Conservation (phyloP, 2,329 filamentous ascomycete species). For the Microdochium paspali region DNA sequence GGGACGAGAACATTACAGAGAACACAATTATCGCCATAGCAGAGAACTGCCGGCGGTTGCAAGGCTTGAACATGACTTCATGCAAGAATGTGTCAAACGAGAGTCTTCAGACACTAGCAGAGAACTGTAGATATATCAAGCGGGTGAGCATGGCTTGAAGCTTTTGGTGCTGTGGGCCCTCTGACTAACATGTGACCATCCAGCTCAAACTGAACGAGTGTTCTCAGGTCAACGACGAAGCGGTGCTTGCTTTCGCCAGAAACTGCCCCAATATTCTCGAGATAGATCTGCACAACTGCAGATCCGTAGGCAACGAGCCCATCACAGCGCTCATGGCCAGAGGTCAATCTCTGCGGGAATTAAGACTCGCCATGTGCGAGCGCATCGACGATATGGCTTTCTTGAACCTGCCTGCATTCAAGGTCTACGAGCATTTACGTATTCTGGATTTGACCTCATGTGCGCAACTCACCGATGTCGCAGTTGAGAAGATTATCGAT, state of each 20-base stretch:
- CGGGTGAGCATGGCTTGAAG: slow-evolving; percentile 43
- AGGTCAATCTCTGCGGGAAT: slow-evolving; percentile 76
- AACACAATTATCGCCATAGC: slow-evolving; percentile 51
- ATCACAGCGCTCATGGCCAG: slow-evolving; percentile 72
- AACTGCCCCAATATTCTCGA: slow-evolving; percentile 91
- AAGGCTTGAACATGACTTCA: slow-evolving; percentile 86
- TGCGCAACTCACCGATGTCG: slow-evolving; percentile 70
- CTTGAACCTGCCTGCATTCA: slow-evolving; percentile 59
- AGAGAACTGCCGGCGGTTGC: slow-evolving; percentile 71
- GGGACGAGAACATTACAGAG: slow-evolving; percentile 50
- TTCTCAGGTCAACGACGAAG: slow-evolving; percentile 69
- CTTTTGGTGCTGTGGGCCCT: slow-evolving; percentile 3
- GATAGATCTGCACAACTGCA: slow-evolving; percentile 87
- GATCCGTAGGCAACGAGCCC: slow-evolving; percentile 70
- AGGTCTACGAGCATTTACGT: slow-evolving; percentile 75
- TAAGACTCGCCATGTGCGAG: slow-evolving; percentile 78
- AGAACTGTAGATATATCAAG: slow-evolving; percentile 80
- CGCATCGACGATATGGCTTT: slow-evolving; percentile 85
- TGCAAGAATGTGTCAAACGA: slow-evolving; percentile 81
- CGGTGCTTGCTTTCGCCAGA: slow-evolving; percentile 76
- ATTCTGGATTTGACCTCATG: slow-evolving; percentile 94
- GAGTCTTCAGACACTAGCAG: slow-evolving; percentile 70
- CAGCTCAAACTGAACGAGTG: slow-evolving; percentile 94
- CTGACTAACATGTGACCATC: slow-evolving; percentile 17
- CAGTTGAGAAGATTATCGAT: slow-evolving; percentile 79